These are phyloP conservation scores for Podospora pseudocomata DNA, from an alignment of 495 filamentous ascomycete genomes.

Conservation along the genomic window DNA sequence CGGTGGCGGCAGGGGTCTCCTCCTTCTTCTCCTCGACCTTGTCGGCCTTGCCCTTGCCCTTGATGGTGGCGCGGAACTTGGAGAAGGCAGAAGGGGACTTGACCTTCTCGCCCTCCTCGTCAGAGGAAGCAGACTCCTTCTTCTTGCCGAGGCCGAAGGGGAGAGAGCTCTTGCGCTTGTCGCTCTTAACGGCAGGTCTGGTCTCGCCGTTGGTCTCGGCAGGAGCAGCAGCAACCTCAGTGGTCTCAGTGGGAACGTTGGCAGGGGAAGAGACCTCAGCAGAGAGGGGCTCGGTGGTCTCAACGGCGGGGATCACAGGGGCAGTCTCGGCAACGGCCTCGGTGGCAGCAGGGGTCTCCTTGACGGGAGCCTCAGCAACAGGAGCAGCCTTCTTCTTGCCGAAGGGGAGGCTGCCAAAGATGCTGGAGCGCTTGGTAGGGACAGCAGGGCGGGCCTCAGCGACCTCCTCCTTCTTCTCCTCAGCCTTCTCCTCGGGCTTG, in stretches of 20 bases:
- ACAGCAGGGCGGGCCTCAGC: conserved; percentile 32
- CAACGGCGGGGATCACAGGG: conserved; percentile 56
- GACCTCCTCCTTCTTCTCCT: conserved; percentile 36
- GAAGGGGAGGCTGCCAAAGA: conserved; percentile 52
- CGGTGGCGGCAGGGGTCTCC: conserved; percentile 38
- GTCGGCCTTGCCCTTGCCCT: conserved; percentile 45
- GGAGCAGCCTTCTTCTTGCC: conserved; percentile 52
- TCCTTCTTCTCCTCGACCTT: conserved; percentile 42
- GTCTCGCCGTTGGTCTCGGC: conserved; percentile 48
- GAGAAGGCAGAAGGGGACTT: conserved; percentile 53
- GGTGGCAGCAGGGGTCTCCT: conserved; percentile 34
- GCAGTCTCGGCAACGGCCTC: conserved; percentile 53
- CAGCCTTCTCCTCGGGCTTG: conserved; percentile 21
- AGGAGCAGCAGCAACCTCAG: conserved; percentile 39
- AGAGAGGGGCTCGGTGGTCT: conserved; percentile 52
- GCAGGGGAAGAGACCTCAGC: conserved; percentile 45
- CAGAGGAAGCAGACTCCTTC: conserved; percentile 45
- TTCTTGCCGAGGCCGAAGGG: conserved; percentile 56
- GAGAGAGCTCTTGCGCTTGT: conserved; percentile 56
- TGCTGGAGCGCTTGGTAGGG: conserved; percentile 44
- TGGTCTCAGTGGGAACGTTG: conserved; percentile 40
- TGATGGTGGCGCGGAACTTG: conserved; percentile 55
- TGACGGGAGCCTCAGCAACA: conserved; percentile 39
- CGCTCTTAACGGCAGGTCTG: conserved; percentile 50
- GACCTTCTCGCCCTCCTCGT: conserved; percentile 50